Base-by-base conservation (phyloP, 1,284 basidiomycete genomes). In the Pyrrhoderma lamaoense region DNA sequence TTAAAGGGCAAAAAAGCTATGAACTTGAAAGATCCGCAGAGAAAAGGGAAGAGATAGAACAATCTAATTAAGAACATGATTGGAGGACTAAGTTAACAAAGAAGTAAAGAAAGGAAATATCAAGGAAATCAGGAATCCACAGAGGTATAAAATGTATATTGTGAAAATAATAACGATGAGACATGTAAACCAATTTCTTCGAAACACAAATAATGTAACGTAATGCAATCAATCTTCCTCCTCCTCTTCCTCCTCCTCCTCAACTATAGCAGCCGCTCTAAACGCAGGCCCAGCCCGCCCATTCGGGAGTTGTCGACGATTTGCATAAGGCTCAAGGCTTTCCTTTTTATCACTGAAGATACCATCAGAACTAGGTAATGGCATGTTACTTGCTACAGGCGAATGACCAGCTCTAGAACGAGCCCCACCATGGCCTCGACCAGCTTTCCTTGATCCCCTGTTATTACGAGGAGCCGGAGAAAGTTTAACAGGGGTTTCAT, bases 171-270 rank as follows among this genome's bases (percentile, higher is more conserved):
- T 5, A 31, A 31, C 7, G 27, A 31, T 5, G 11, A 31, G 27
- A 31, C 5, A 31, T 5, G 27, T 5, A 31, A 31, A 31, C 7
- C 5, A 11, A 31, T 31, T 31, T 31, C 27, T 31, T 31, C 11
- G 27, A 31, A 11, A 31, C 11, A 31, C 11, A 31, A 31, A 11
- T 5, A 31, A 5, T 31, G 27, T 5, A 31, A 31, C 27, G n/a
- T n/a, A n/a, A n/a, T n/a, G n/a, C n/a, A n/a, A n/a, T n/a, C n/a
- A n/a, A n/a, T 31, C 27, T 13, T 42, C 38, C 34, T 53, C 47
- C 40, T 86, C 85, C 56, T 81, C 85, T 48, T 79, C 78, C 56
- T 80, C 85, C 56, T 89, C 85, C 60, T 87, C 85, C 62, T 88
- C 85, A 62, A 85, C 80, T 53, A 87, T 87, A 16, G 80, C 65